Conservation (phyloP, 2,329 filamentous ascomycete genomes). For the Xylaria sp. region DNA sequence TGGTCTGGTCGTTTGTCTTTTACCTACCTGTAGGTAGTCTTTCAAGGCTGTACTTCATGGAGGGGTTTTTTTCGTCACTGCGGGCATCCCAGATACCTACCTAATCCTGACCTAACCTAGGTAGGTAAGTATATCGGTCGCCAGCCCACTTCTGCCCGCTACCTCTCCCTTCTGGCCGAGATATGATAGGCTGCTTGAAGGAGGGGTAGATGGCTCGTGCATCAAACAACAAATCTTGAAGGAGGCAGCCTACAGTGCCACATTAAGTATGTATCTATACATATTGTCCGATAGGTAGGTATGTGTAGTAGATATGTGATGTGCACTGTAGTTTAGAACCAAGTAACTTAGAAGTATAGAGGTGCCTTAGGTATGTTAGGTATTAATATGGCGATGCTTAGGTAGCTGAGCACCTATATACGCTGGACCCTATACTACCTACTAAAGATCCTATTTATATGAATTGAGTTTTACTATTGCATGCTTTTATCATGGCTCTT, state of each 20-base stretch:
- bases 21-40: not conserved
- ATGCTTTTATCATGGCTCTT: too few species aligned
- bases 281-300: not conserved
- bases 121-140: not conserved
- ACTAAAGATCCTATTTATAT: not conserved
- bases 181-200: constrained; percentile 34
- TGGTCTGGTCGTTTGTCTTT: not conserved
- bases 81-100: constrained; percentile 11
- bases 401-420: not conserved
- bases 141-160: constrained; percentile 36
- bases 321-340: not conserved
- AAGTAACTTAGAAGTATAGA: too few species aligned
- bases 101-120: not conserved
- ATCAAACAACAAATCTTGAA: constrained; percentile 21
- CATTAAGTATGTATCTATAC: not conserved
- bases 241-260: constrained; percentile 20
- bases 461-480: constrained; percentile 2
- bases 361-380: not conserved
- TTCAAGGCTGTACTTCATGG: constrained; percentile 39
- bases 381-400: not conserved
- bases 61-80: constrained; percentile 46
- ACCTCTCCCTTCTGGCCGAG: constrained; percentile 22
- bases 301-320: not conserved
- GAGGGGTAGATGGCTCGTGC: constrained; percentile 36
- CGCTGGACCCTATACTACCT: too few species aligned